phyloP scores from a whole-genome alignment of 441 rosid genomes.

The Raphanus hybrid region DNA sequence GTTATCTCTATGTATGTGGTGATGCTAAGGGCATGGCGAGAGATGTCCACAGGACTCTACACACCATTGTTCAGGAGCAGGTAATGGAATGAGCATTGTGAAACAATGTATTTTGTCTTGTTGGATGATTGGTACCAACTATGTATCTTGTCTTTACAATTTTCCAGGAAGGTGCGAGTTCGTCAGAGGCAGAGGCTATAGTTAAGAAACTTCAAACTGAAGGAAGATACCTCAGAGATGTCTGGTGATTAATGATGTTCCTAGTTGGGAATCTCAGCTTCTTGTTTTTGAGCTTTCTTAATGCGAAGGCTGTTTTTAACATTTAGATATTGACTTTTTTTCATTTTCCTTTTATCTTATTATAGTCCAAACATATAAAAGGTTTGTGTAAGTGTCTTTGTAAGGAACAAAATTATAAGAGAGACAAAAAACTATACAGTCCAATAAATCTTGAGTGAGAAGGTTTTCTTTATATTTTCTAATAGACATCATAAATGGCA shows the following conservation, averaged over 20 bases:
- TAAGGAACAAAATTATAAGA: too few species aligned
- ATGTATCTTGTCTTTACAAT: neutral
- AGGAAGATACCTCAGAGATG: slow-evolving; percentile 72
- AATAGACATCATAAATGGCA: neutral
- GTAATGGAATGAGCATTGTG: too few species aligned
- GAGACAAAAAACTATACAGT: too few species aligned
- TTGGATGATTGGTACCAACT: slow-evolving; percentile 4
- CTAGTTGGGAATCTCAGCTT: slow-evolving; percentile 27
- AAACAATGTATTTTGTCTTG: too few species aligned
- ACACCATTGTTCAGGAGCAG: slow-evolving; percentile 66
- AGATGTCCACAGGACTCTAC: slow-evolving; percentile 71
- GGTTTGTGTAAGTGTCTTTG: slow-evolving; percentile 20
- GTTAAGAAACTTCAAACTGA: slow-evolving; percentile 72
- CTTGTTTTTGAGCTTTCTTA: slow-evolving; percentile 21
- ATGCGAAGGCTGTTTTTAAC: neutral
- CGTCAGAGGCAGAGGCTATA: slow-evolving; percentile 61
- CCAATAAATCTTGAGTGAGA: too few species aligned
- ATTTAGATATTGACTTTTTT: slow-evolving; percentile 13
- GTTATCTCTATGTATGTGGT: slow-evolving; percentile 70
- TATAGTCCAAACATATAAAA: slow-evolving; percentile 25
- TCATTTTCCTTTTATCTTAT: neutral
- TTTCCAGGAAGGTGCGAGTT: slow-evolving; percentile 52
- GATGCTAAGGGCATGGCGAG: slow-evolving; percentile 82
- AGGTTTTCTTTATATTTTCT: too few species aligned
- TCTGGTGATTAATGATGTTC: slow-evolving; percentile 55